Conservation (phyloP, 345 rosid genomes). For the Clausena lansium region DNA sequence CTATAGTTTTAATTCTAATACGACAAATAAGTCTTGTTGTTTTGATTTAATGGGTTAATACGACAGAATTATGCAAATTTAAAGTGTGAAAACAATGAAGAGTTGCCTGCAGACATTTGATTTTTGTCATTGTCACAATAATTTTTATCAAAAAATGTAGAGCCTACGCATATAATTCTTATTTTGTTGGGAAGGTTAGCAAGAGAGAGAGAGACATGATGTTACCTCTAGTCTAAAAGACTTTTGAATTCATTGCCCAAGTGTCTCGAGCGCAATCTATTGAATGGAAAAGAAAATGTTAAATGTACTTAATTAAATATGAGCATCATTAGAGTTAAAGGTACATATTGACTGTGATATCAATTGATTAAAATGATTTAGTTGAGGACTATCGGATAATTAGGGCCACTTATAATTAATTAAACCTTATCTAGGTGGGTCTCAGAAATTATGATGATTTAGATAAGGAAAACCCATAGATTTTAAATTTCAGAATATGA, state of each 20-base stretch:
- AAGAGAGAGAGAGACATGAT: slow-evolving; percentile 3
- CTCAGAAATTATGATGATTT: slow-evolving; percentile 8
- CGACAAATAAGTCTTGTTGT: neutral
- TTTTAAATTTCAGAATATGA: neutral
- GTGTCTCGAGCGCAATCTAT: neutral
- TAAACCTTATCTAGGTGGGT: slow-evolving; percentile 11
- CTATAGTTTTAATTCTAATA: neutral
- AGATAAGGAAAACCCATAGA: neutral
- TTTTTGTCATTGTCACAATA: neutral
- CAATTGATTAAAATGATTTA: neutral
- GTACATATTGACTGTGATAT: neutral
- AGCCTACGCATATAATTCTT: neutral
- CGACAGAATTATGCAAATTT: neutral
- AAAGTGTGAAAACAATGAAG: neutral
- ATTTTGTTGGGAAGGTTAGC: neutral
- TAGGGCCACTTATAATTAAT: slow-evolving; percentile 5
- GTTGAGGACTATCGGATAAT: neutral
- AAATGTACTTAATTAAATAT: slow-evolving; percentile 5
- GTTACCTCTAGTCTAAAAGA: neutral
- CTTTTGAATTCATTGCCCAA: neutral
- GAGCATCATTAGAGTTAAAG: slow-evolving; percentile 12
- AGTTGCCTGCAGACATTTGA: neutral
- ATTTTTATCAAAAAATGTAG: neutral
- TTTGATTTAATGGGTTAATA: no score
- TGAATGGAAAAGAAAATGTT: neutral